Conservation (phyloP, 73 alveolate genomes). For the Breviolum minutum region DNA sequence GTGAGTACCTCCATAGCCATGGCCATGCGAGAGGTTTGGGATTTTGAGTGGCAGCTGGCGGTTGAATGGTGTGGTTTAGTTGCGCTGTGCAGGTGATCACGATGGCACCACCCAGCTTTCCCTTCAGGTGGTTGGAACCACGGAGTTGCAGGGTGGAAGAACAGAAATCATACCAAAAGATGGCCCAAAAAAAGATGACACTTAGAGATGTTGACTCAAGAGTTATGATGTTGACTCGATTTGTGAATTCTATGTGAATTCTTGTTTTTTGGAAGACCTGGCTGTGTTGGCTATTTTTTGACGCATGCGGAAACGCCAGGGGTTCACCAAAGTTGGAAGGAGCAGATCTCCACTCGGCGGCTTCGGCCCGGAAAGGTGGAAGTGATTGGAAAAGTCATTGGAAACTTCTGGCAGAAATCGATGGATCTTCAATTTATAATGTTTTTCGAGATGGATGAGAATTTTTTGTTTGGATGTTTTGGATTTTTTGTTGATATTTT, state of each 20-base stretch:
- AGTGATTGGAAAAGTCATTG: no score
- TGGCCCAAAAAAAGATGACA: neutral
- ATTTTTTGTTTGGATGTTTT: no score
- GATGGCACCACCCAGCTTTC: neutral
- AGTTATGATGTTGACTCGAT: no score
- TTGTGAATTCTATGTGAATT: no score
- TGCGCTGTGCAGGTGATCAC: neutral
- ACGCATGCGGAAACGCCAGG: neutral
- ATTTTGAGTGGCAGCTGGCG: neutral
- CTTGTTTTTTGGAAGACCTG: neutral
- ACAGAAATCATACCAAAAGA: neutral
- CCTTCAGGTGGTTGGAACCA: neutral
- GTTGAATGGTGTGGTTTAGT: neutral
- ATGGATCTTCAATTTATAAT: no score
- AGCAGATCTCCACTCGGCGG: neutral
- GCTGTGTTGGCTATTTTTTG: neutral
- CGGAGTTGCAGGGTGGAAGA: neutral
- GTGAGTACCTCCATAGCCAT: slow-evolving; percentile 13
- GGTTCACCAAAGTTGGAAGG: slow-evolving; percentile 17
- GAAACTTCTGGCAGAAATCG: no score
- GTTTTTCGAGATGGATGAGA: no score
- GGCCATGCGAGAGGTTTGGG: neutral
- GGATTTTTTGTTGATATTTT: no score
- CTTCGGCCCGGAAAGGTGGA: no score
- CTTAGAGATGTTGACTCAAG: no score